Evolutionary conservation across 148 eudicot species (phyloP).

Genomic region (Fagopyrum homotropicum): DNA sequence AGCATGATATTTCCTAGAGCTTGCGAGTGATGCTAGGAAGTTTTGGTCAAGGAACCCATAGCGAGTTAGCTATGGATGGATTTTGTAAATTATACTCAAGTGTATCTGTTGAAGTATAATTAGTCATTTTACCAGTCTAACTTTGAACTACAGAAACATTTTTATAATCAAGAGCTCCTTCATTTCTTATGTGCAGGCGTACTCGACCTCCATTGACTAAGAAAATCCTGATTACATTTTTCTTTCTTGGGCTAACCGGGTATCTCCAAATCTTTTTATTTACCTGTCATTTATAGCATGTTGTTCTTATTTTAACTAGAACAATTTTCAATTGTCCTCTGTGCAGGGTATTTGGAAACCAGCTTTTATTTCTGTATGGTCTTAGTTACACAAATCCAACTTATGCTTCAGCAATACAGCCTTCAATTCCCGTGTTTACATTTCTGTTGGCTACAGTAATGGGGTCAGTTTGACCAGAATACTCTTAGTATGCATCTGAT

Average conservation of each 20-base stretch:
- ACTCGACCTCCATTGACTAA: slow-evolving; percentile 66
- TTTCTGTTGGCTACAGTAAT: slow-evolving; percentile 68
- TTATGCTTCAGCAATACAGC: slow-evolving; percentile 95
- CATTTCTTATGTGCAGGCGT: slow-evolving; percentile 45
- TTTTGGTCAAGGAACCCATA: neutral
- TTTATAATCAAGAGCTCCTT: neutral
- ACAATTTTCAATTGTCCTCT: slow-evolving; percentile 10
- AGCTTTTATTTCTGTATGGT: slow-evolving; percentile 90
- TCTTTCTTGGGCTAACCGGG: slow-evolving; percentile 46
- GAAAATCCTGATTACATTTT: slow-evolving; percentile 42
- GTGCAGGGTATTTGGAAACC: slow-evolving; percentile 86
- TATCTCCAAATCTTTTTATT: slow-evolving; percentile 23
- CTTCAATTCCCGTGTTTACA: slow-evolving; percentile 95
- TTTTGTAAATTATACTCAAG: neutral
- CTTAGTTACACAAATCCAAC: slow-evolving; percentile 94
- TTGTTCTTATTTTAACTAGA: neutral
- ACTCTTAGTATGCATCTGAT: neutral
- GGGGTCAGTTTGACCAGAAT: slow-evolving; percentile 60
- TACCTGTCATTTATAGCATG: neutral
- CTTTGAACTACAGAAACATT: neutral
- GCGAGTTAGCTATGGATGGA: neutral
- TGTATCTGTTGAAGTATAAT: neutral
- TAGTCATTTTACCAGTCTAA: neutral
- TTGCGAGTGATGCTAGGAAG: neutral
- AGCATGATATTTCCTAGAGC: neutral